Evolutionary conservation across 176 grass and related monocot species (phyloP), one percentile per base, ranked within the genome.

Genomic region (Alloteropsis semialata): DNA sequence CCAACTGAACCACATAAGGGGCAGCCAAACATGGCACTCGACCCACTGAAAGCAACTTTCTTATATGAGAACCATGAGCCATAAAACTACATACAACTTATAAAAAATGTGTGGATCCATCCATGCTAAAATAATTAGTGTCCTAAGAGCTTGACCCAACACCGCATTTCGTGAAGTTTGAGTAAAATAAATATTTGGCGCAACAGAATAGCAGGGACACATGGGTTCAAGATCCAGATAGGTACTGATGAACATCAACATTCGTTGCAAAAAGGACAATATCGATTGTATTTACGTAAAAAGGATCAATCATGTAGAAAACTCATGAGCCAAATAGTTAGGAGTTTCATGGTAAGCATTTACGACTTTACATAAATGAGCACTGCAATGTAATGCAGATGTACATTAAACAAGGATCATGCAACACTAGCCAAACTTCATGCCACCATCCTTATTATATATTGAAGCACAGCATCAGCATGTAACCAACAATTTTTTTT

Each of bases 1-100:
- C 11, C 11, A 75, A 70, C 21, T 44, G 51, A 84, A 17, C 27
- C 51, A 76, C 34, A 36, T 64, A 22, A 72, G 22, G 5, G 0
- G 15, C 29, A 33, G 33, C 19, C 19, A 37, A 22, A 49, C 15
- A 49, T 49, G 15, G 46, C 10, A 57, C 10, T 6, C 17, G 42
- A n/a, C 65, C 17, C 41, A 69, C 1, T 12, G 21, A 18, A 19
- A 53, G 58, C 32, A 24, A 19, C 56, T 69, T 82, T 34, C 27
- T 58, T 39, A 28, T 11, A 33, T 49, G 28, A 82, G 69, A 63
- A 83, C 54, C 12, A 80, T 55, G 63, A 53, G 39, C 57, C 81
- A 64, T 64, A 48, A n/a, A 30, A 44, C 32, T 41, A 83, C 16
- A 28, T 8, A 41, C 69, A 61, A 29, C 67, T 61, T 54, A 68